These are phyloP conservation scores for Mortierella sp. DNA, from an alignment of 371 early-diverging fungal species.

Conservation along the genomic window DNA sequence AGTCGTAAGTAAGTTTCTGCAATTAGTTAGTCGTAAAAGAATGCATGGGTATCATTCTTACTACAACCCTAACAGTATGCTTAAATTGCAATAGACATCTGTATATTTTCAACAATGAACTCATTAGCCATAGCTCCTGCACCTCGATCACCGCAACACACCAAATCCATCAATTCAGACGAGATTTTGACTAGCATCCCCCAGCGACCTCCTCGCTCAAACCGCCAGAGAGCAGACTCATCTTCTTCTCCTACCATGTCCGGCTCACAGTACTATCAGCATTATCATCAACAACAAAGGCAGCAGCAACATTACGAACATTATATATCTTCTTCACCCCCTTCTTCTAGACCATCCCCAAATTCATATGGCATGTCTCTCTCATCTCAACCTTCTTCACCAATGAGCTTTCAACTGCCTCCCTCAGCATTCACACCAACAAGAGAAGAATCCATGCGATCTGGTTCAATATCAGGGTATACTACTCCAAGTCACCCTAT, in stretches of 20 bases:
- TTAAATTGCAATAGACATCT: not conserved
- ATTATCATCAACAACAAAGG: constrained; percentile 27
- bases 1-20: not conserved
- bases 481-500: constrained; percentile 15
- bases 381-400: constrained; percentile 41
- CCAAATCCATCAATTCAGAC: constrained; percentile 30
- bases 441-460: constrained; percentile 29
- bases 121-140: constrained; percentile 11
- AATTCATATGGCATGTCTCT: constrained; percentile 21
- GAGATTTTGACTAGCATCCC: constrained; percentile 28
- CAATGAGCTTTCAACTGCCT: constrained; percentile 37
- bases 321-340: constrained; percentile 34
- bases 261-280: constrained; percentile 34
- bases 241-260: constrained; percentile 32
- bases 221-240: constrained; percentile 30
- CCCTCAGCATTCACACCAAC: constrained; percentile 43
- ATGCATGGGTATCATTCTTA: not conserved
- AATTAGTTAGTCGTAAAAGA: not conserved
- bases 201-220: constrained; percentile 38
- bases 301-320: constrained; percentile 28
- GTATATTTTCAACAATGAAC: constrained; percentile 18
- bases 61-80: not conserved
- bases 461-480: constrained; percentile 21
- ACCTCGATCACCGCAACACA: constrained; percentile 38
- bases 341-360: constrained; percentile 29